Percentiles rank a stretch among this genome's conserved stretches.
Evolutionary conservation across 352 stramenopile species (phyloP).

Genomic region (Globisporangium ultimum): DNA sequence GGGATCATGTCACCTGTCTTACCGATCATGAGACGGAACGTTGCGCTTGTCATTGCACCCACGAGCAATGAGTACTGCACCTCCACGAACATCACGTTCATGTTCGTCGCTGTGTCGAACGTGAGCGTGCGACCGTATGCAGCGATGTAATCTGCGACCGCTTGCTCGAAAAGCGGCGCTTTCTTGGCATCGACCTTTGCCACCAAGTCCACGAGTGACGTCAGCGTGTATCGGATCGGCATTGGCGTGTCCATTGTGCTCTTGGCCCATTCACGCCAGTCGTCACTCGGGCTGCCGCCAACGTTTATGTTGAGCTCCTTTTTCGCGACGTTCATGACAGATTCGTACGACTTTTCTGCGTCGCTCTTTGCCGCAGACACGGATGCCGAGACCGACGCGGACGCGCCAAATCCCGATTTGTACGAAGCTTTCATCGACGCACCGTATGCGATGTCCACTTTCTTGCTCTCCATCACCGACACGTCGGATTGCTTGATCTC

Average conservation of each 20-base stretch:
- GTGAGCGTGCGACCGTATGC: conserved; percentile 23
- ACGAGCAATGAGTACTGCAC: conserved; percentile 27
- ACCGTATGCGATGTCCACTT: conserved; percentile 24
- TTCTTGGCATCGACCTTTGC: conserved; percentile 17
- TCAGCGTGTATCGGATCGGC: conserved; percentile 22
- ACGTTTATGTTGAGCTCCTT: conserved; percentile 34
- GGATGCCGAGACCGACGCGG: conserved; percentile 17
- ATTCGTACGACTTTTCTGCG: conserved; percentile 13
- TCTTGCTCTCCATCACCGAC: conserved; percentile 20
- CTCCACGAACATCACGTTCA: conserved; percentile 17
- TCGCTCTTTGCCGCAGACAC: conserved; percentile 15
- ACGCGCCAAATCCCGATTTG: conserved; percentile 13
- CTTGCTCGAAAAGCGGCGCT: conserved; percentile 17
- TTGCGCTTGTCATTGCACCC: conserved; percentile 21
- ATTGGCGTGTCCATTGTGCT: conserved; percentile 20
- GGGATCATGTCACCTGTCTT: conserved; percentile 25
- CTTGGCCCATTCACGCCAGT: conserved; percentile 25
- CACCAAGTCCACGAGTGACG: conserved; percentile 21
- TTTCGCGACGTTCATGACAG: conserved; percentile 26
- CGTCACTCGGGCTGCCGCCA: conserved; percentile 23
- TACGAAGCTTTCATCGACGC: conserved; percentile 32
- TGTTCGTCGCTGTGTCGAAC: conserved; percentile 15
- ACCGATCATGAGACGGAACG: conserved; percentile 28
- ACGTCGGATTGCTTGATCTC: conserved; percentile 31
- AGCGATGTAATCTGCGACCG: conserved; percentile 23